Percentiles rank a stretch among this genome's conserved stretches.
Evolutionary conservation across 2,329 filamentous ascomycete species (phyloP).

Genomic region (Diaporthe ampelina): DNA sequence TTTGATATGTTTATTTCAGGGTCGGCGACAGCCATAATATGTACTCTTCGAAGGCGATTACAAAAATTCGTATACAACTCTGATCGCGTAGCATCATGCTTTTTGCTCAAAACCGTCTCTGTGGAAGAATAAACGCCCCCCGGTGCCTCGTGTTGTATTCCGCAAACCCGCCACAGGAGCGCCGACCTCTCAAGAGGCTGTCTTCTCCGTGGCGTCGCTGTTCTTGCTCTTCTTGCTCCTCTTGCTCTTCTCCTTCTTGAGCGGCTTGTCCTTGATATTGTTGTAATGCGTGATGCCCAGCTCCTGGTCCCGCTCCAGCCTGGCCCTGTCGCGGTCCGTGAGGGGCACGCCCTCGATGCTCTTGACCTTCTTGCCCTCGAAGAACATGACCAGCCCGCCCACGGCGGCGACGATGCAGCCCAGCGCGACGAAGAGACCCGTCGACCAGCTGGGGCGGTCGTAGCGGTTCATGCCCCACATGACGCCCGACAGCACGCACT

Average conservation of each 20-base stretch:
- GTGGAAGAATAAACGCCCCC: not conserved
- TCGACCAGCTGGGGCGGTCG: slow-evolving; percentile 82
- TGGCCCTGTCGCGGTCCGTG: slow-evolving; percentile 66
- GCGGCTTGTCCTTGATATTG: slow-evolving; percentile 66
- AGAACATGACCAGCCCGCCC: slow-evolving; percentile 78
- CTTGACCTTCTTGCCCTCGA: slow-evolving; percentile 81
- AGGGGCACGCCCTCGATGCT: slow-evolving; percentile 78
- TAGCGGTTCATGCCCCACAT: slow-evolving; percentile 88
- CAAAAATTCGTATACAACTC: slow-evolving; percentile 24
- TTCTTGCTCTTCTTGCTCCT: slow-evolving; percentile 10
- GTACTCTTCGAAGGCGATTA: slow-evolving; percentile 33
- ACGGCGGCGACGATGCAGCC: slow-evolving; percentile 78
- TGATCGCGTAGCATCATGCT: slow-evolving; percentile 22
- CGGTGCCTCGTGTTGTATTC: not conserved
- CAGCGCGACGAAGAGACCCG: slow-evolving; percentile 82
- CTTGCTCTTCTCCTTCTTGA: slow-evolving; percentile 57
- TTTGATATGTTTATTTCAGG: not conserved
- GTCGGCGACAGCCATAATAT: slow-evolving; percentile 20
- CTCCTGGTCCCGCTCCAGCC: slow-evolving; percentile 66
- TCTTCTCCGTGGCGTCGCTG: slow-evolving; percentile 18
- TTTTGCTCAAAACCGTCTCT: not conserved
- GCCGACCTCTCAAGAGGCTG: not conserved
- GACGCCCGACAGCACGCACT: slow-evolving; percentile 79
- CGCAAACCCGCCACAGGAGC: not conserved
- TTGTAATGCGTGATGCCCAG: slow-evolving; percentile 71